Evolutionary conservation across 1,284 basidiomycete genomes (phyloP).

Genomic region (Ustilago tritici): DNA sequence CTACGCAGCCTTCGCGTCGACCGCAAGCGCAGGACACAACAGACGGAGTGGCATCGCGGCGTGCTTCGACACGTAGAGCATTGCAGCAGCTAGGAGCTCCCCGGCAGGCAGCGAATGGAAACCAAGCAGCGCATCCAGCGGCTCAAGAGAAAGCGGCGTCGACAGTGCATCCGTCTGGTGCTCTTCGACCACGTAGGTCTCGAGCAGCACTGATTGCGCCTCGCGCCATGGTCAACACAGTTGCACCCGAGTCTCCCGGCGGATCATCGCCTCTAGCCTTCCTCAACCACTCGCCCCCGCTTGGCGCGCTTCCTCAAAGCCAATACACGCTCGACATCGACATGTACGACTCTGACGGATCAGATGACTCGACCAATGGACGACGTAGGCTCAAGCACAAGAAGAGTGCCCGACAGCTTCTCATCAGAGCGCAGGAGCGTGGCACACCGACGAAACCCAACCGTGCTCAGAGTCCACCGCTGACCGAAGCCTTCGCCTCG

Average conservation of each 20-base stretch:
- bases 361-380: slow-evolving; percentile 24
- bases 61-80: slow-evolving; percentile 14
- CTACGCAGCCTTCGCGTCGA: slow-evolving; percentile 17
- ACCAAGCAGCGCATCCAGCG: not conserved
- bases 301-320: slow-evolving; percentile 8
- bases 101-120: slow-evolving; percentile 6
- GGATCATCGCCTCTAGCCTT: slow-evolving; percentile 8
- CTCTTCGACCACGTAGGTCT: slow-evolving; percentile 18
- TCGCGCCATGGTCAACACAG: slow-evolving; percentile 28
- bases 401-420: slow-evolving; percentile 58
- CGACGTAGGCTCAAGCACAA: slow-evolving; percentile 35
- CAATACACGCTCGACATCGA: slow-evolving; percentile 42
- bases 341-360: slow-evolving; percentile 45
- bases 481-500: slow-evolving; percentile 40
- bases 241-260: slow-evolving; percentile 22
- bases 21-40: not conserved
- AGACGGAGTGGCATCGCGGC: not conserved
- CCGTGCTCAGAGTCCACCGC: slow-evolving; percentile 52
- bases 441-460: slow-evolving; percentile 61
- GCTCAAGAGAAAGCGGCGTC: not conserved
- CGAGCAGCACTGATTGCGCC: slow-evolving; percentile 25
- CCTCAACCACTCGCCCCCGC: slow-evolving; percentile 18
- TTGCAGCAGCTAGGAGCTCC: slow-evolving; percentile 29
- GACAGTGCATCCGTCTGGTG: slow-evolving; percentile 3
- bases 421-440: slow-evolving; percentile 59